These are phyloP conservation scores for Plasmodium vivax DNA, from an alignment of 169 alveolate species.

Conservation along the genomic window DNA sequence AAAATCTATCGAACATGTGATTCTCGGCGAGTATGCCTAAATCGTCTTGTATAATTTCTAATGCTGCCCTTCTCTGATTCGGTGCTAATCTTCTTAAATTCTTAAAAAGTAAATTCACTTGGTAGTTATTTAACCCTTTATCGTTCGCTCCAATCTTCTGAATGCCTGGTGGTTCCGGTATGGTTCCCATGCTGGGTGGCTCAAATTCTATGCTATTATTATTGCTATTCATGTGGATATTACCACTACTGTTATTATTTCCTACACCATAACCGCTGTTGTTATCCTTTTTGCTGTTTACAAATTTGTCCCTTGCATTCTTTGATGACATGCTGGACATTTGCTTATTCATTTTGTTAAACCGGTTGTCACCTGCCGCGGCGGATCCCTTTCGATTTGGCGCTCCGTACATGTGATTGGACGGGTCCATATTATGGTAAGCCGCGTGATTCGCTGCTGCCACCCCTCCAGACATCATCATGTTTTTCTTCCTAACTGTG, in stretches of 20 bases:
- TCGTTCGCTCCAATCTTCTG: conserved; percentile 85
- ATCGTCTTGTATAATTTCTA: conserved; percentile 90
- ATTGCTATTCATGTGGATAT: background rate
- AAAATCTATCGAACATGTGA: conserved; percentile 82
- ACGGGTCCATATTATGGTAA: background rate
- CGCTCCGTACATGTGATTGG: conserved; percentile 16
- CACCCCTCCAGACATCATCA: background rate
- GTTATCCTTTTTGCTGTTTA: conserved; percentile 19
- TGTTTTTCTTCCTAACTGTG: background rate
- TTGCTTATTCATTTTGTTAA: conserved; percentile 14
- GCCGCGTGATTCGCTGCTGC: background rate
- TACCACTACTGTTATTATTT: conserved; percentile 5
- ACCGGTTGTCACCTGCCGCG: background rate
- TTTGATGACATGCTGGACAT: background rate
- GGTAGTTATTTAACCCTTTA: conserved; percentile 84
- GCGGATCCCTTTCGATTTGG: background rate
- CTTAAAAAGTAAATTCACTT: conserved; percentile 80
- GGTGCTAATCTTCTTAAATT: conserved; percentile 87
- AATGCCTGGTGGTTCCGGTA: conserved; percentile 88
- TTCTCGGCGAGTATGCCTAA: conserved; percentile 88
- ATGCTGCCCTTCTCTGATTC: conserved; percentile 88
- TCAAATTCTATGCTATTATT: conserved; percentile 47
- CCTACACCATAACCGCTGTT: background rate
- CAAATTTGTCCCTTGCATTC: conserved; percentile 1
- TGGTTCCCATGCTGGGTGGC: conserved; percentile 84